Evolutionary conservation across 2,329 filamentous ascomycete species (phyloP).

Genomic region (Myriangium duriaei): DNA sequence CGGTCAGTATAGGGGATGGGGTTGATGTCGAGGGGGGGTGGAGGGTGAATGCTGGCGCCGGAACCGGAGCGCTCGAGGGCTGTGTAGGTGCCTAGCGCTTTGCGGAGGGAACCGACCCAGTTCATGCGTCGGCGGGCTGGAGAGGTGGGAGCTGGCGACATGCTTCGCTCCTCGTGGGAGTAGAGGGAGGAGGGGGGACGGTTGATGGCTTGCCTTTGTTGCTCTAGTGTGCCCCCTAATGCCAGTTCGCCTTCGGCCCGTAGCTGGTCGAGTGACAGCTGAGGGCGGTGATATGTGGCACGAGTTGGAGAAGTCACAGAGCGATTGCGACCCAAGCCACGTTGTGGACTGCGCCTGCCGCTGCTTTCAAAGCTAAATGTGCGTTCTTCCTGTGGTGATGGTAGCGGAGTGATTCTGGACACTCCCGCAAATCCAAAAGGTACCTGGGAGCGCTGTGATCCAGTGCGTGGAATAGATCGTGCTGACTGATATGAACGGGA

Average conservation of each 20-base stretch:
- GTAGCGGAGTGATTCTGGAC: constrained; percentile 12
- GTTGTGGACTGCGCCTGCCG: neutral
- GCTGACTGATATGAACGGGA: constrained; percentile 30
- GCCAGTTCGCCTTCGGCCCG: constrained; percentile 3
- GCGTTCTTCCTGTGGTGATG: constrained; percentile 17
- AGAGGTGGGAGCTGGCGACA: constrained; percentile 10
- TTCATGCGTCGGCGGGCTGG: constrained; percentile 20
- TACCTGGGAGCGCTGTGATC: constrained; percentile 30
- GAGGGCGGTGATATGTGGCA: constrained; percentile 1
- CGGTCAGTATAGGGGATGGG: constrained; percentile 8
- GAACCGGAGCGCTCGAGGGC: constrained; percentile 6
- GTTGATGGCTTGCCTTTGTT: constrained; percentile 1
- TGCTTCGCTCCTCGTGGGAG: constrained; percentile 6
- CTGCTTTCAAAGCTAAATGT: constrained; percentile 1
- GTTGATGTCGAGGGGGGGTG: neutral
- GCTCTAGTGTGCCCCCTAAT: neutral
- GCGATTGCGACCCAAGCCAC: constrained; percentile 3
- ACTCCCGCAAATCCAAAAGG: constrained; percentile 11
- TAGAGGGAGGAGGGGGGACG: constrained; percentile 3
- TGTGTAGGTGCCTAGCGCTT: constrained; percentile 8
- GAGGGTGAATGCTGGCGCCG: neutral
- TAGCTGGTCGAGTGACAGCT: constrained; percentile 7
- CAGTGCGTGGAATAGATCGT: constrained; percentile 30
- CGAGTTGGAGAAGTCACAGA: constrained; percentile 5
- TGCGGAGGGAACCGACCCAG: constrained; percentile 27